Conservation (phyloP, 768 basidiomycete genomes). For the Agrocybe pediades region DNA sequence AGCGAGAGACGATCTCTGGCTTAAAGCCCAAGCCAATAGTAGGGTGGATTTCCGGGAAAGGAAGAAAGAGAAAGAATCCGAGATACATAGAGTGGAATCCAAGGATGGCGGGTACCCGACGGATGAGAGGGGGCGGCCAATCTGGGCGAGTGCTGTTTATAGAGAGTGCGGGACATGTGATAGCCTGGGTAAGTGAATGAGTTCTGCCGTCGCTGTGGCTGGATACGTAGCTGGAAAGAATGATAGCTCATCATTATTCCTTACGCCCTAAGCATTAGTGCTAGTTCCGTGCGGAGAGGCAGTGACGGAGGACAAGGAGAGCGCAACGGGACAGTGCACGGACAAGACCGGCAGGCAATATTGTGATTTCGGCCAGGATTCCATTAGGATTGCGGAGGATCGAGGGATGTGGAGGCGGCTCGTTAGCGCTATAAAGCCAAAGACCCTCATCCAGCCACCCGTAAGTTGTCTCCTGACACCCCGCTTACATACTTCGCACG, state of each 20-base stretch:
- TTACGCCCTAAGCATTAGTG: not conserved
- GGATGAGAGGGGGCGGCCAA: conserved; percentile 13
- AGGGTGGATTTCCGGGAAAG: conserved; percentile 1
- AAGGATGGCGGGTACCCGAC: conserved; percentile 17
- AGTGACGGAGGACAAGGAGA: conserved; percentile 16
- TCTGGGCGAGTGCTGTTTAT: conserved; percentile 8
- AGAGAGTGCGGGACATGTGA: conserved; percentile 17
- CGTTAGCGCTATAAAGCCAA: conserved; percentile 31
- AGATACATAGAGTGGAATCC: conserved; percentile 7
- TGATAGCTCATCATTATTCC: not conserved
- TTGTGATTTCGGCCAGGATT: conserved; percentile 14
- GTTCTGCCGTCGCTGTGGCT: too few species aligned
- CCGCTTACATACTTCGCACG: conserved; percentile 16
- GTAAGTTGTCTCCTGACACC: conserved; percentile 1
- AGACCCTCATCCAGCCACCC: not conserved
- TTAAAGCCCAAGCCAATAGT: conserved; percentile 6
- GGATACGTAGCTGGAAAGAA: not conserved
- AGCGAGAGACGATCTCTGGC: conserved; percentile 11
- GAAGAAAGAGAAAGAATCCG: conserved; percentile 3
- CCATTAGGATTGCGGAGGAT: conserved; percentile 31
- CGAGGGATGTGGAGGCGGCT: conserved; percentile 35
- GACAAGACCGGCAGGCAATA: conserved; percentile 28
- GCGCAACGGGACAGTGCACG: conserved; percentile 21
- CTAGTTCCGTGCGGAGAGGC: conserved; percentile 21
- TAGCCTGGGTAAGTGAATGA: conserved; percentile 8